Percentiles rank a stretch among this genome's conserved stretches.
These are phyloP conservation scores for Phaeomoniella chlamydospora DNA, from an alignment of 2,329 filamentous ascomycete species.

Conservation along the genomic window DNA sequence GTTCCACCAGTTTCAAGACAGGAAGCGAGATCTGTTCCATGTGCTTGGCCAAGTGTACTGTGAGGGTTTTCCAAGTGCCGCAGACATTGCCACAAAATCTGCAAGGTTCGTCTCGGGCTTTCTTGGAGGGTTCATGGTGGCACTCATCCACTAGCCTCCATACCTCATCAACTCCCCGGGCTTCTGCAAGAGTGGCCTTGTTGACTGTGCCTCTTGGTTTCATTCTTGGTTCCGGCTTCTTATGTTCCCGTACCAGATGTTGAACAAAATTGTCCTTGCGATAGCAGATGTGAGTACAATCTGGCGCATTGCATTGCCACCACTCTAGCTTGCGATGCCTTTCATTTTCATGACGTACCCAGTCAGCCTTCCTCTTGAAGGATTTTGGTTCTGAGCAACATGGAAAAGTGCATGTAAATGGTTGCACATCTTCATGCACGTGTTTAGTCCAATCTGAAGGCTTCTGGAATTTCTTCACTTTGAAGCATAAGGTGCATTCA, in stretches of 20 bases:
- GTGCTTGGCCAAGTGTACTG: constrained; percentile 83
- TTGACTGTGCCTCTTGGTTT: constrained; percentile 56
- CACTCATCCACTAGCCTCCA: constrained; percentile 70
- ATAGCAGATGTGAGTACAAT: constrained; percentile 71
- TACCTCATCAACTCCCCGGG: constrained; percentile 43
- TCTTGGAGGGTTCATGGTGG: constrained; percentile 51
- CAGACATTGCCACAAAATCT: constrained; percentile 74
- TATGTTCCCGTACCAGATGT: constrained; percentile 83
- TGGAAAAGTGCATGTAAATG: constrained; percentile 84
- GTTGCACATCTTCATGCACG: constrained; percentile 83
- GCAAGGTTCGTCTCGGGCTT: constrained; percentile 64
- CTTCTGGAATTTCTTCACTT: constrained; percentile 72
- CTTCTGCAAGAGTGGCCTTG: constrained; percentile 29
- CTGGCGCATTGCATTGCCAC: constrained; percentile 73
- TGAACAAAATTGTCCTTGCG: constrained; percentile 87
- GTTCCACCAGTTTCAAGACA: constrained; percentile 41
- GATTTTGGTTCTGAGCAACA: constrained; percentile 73
- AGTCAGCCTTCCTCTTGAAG: constrained; percentile 91
- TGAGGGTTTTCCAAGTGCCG: constrained; percentile 81
- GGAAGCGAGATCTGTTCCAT: constrained; percentile 87
- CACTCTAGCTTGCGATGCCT: constrained; percentile 78
- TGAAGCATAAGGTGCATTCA: constrained; percentile 79
- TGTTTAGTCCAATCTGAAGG: constrained; percentile 96
- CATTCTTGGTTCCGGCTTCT: constrained; percentile 65
- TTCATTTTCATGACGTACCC: constrained; percentile 90